Evolutionary conservation across 345 rosid species (phyloP).

Genomic region (Rhizophora apiculata): DNA sequence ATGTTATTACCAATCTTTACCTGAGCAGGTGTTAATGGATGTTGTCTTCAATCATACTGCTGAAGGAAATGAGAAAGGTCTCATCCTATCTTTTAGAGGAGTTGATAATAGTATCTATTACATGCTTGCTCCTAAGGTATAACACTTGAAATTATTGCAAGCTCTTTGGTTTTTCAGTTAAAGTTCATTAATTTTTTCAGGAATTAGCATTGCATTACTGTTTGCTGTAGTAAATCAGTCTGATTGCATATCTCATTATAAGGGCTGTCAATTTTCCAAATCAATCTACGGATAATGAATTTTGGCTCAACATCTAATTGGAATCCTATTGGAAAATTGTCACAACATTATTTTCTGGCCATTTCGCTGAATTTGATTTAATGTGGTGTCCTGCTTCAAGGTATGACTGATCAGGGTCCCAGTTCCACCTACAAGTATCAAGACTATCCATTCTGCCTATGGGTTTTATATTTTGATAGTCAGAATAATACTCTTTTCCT

Average conservation of each 20-base stretch:
- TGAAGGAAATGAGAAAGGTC: slow-evolving; percentile 96
- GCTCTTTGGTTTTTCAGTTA: not conserved
- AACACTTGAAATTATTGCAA: slow-evolving; percentile 16
- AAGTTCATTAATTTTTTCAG: not conserved
- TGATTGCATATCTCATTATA: too few species aligned
- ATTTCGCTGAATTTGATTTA: not conserved
- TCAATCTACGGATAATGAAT: too few species aligned
- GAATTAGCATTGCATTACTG: not conserved
- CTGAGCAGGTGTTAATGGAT: slow-evolving; percentile 82
- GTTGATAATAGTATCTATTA: slow-evolving; percentile 88
- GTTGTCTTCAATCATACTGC: slow-evolving; percentile 98
- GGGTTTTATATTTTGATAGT: slow-evolving; percentile 2
- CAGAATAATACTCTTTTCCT: not conserved
- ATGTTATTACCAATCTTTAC: slow-evolving; percentile 27
- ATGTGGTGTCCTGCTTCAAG: not conserved
- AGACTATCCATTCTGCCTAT: not conserved
- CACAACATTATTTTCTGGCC: not conserved
- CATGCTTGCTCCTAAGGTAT: slow-evolving; percentile 97
- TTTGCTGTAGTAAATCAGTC: too few species aligned
- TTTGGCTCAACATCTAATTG: not conserved
- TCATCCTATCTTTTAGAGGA: slow-evolving; percentile 82
- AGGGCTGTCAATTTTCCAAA: too few species aligned
- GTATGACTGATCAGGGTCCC: not conserved
- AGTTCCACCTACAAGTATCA: not conserved
- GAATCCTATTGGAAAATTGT: not conserved